Conservation (phyloP, 139 green algal genomes). For the Tetraselmis chui region DNA sequence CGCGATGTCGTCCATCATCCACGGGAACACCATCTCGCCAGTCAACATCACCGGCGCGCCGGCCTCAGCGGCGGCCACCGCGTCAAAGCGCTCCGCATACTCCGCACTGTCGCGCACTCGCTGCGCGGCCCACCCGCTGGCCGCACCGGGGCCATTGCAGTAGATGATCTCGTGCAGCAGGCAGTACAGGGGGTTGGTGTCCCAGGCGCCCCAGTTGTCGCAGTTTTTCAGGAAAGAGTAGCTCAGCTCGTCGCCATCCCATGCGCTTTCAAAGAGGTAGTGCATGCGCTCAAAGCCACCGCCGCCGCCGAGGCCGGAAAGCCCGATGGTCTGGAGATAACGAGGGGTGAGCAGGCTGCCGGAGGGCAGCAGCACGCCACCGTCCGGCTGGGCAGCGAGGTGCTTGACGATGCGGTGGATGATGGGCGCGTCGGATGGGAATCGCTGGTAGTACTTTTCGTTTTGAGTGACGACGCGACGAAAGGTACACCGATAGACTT, state of each 20-base stretch:
- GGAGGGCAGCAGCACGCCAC: conserved; percentile 42
- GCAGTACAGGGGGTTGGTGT: conserved; percentile 90
- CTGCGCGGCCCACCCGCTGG: conserved; percentile 64
- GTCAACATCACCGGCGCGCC: conserved; percentile 68
- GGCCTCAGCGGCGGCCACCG: conserved; percentile 30
- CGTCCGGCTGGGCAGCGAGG: conserved; percentile 51
- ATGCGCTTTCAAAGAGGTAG: conserved; percentile 73
- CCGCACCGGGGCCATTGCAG: conserved; percentile 51
- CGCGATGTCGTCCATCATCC: conserved; percentile 84
- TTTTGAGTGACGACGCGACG: conserved; percentile 59
- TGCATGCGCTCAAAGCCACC: conserved; percentile 84
- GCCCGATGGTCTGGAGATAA: neutral
- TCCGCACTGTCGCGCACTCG: conserved; percentile 40
- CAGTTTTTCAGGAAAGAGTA: conserved; percentile 63
- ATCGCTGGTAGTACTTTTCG: conserved; percentile 77
- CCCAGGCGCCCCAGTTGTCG: conserved; percentile 62
- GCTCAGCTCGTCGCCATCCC: conserved; percentile 63
- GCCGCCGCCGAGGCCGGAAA: conserved; percentile 30
- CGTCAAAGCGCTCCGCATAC: conserved; percentile 59
- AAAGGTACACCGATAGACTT: neutral
- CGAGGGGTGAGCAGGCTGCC: conserved; percentile 63
- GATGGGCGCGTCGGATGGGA: conserved; percentile 35
- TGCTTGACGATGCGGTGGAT: conserved; percentile 62
- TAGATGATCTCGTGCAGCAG: conserved; percentile 96
- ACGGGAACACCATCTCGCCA: conserved; percentile 93